Percentiles rank a stretch among this genome's conserved stretches.
Conservation (phyloP, 495 filamentous ascomycete genomes). For the Schizothecium vesticola region DNA sequence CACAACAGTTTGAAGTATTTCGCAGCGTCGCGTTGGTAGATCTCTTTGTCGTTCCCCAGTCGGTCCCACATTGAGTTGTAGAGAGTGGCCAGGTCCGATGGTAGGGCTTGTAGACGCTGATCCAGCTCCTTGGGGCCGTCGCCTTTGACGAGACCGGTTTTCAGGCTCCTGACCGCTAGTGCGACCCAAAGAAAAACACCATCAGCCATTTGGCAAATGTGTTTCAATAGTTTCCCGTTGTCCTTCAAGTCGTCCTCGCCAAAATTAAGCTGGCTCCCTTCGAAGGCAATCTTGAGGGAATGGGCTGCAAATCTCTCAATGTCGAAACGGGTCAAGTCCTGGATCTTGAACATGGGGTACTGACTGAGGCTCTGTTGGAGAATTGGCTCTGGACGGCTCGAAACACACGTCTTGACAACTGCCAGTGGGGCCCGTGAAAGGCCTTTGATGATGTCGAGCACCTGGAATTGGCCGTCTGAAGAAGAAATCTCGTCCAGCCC, state of each 20-base stretch:
- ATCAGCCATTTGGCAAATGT: slow-evolving; percentile 1
- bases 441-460: not conserved
- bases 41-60: slow-evolving; percentile 2
- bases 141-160: not conserved
- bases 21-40: slow-evolving; percentile 1
- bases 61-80: slow-evolving; percentile 3
- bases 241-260: not conserved
- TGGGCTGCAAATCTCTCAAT: slow-evolving; percentile 1
- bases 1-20: not conserved
- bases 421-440: not conserved
- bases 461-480: not conserved
- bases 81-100: not conserved
- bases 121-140: not conserved
- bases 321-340: slow-evolving; percentile 5
- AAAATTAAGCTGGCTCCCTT: not conserved
- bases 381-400: slow-evolving; percentile 9
- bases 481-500: slow-evolving; percentile 10
- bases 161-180: slow-evolving; percentile 1
- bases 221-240: not conserved
- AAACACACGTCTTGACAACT: slow-evolving; percentile 2
- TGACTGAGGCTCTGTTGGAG: not conserved
- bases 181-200: slow-evolving; percentile 13
- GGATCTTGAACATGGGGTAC: slow-evolving; percentile 6
- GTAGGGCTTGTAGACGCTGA: not conserved
- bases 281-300: not conserved